phyloP scores from a whole-genome alignment of 2,329 filamentous ascomycete genomes.

The Coccinonectria pachysandricola region DNA sequence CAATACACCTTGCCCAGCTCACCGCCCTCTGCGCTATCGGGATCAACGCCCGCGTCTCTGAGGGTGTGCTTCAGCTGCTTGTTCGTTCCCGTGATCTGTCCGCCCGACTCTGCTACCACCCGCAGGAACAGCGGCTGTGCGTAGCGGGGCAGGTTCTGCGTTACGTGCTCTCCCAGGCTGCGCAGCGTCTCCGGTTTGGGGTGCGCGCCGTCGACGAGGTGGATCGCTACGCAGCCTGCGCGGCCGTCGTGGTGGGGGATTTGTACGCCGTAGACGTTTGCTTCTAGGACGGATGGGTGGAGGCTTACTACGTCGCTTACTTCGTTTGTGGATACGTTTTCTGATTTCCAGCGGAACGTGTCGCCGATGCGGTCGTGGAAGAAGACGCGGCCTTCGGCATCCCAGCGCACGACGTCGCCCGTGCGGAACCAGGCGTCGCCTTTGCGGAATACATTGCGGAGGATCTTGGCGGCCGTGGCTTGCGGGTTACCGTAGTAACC shows the following conservation, averaged over 20 bases:
- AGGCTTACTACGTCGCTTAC: conserved; percentile 65
- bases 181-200: conserved; percentile 36
- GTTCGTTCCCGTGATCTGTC: conserved; percentile 68
- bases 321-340: conserved; percentile 75
- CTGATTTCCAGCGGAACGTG: conserved; percentile 72
- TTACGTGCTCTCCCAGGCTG: conserved; percentile 51
- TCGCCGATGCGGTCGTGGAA: conserved; percentile 77
- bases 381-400: conserved; percentile 59
- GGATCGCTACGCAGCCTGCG: conserved; percentile 68
- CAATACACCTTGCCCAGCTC: conserved; percentile 48
- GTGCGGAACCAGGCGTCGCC: conserved; percentile 78
- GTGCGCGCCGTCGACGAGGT: conserved; percentile 41
- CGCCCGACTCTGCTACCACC: conserved; percentile 43
- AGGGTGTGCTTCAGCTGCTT: conserved; percentile 78
- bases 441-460: conserved; percentile 61
- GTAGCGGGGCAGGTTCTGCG: conserved; percentile 54
- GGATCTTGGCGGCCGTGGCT: conserved; percentile 63
- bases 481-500: conserved; percentile 70
- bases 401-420: conserved; percentile 69
- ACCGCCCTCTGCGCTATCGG: conserved; percentile 28
- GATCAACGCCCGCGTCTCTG: conserved; percentile 64
- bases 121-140: conserved; percentile 72
- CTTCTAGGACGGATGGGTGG: conserved; percentile 59
- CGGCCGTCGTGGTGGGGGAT: conserved; percentile 75
- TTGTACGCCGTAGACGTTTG: conserved; percentile 77